phyloP scores from a whole-genome alignment of 2,329 filamentous ascomycete genomes.

The Alternaria viburni region DNA sequence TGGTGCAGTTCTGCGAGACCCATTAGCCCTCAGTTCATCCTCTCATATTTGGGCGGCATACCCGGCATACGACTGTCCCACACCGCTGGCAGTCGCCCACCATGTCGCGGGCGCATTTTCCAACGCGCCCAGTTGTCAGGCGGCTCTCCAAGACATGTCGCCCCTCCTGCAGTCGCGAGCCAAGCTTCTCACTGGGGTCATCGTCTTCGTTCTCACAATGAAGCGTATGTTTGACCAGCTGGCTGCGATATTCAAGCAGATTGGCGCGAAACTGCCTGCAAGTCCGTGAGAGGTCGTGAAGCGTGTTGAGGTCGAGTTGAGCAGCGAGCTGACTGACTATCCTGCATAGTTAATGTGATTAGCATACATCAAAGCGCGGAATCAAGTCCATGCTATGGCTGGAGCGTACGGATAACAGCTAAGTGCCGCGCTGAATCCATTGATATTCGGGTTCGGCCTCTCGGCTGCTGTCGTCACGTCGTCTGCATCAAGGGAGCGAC shows the following conservation, averaged over 20 bases:
- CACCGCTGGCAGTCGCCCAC: conserved; percentile 84
- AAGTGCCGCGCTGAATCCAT: conserved; percentile 66
- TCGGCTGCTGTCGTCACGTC: conserved; percentile 28
- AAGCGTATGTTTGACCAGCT: conserved; percentile 76
- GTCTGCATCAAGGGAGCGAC: conserved; percentile 30
- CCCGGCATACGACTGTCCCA: conserved; percentile 78
- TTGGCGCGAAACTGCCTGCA: conserved; percentile 80
- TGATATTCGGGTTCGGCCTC: conserved; percentile 60
- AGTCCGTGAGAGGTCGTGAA: conserved; percentile 81
- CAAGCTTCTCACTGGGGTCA: conserved; percentile 62
- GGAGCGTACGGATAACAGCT: conserved; percentile 71
- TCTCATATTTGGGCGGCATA: conserved; percentile 53
- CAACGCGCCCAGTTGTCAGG: conserved; percentile 70
- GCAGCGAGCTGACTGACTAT: conserved; percentile 77
- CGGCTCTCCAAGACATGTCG: conserved; percentile 23
- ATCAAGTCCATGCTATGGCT: conserved; percentile 40
- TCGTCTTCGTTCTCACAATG: conserved; percentile 76
- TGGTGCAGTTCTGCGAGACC: conserved; percentile 78
- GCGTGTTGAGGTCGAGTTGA: conserved; percentile 82
- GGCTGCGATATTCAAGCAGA: conserved; percentile 77
- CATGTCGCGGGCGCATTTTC: conserved; percentile 84
- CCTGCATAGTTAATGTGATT: conserved; percentile 57
- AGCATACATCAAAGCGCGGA: conserved; percentile 37
- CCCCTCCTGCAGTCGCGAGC: conserved; percentile 37
- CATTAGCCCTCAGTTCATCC: conserved; percentile 18